phyloP scores from a whole-genome alignment of 2,329 filamentous ascomycete species.

The Chlorencoelia australis region DNA sequence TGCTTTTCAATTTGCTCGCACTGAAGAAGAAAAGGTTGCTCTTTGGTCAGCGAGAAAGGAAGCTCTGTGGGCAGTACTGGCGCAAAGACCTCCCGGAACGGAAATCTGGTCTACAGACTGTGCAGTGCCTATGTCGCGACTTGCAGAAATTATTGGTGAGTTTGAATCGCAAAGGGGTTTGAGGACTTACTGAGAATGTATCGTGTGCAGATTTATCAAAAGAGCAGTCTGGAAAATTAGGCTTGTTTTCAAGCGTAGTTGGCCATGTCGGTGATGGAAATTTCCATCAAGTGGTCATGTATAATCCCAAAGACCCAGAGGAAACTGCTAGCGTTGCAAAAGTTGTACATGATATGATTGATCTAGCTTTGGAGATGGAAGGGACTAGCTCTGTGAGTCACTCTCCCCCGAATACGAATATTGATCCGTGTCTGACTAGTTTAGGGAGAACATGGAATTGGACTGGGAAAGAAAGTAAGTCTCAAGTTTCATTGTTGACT shows the following conservation, averaged over 20 bases:
- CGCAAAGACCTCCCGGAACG: slow-evolving; percentile 52
- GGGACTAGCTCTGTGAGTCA: slow-evolving; percentile 61
- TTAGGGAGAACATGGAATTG: slow-evolving; percentile 70
- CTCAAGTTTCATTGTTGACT: not conserved
- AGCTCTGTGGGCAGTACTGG: slow-evolving; percentile 69
- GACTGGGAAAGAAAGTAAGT: slow-evolving; percentile 73
- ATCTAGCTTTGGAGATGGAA: slow-evolving; percentile 80
- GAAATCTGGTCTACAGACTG: slow-evolving; percentile 72
- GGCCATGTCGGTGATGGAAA: slow-evolving; percentile 89
- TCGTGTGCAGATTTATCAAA: slow-evolving; percentile 54
- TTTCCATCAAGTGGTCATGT: slow-evolving; percentile 87
- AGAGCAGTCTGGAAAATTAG: slow-evolving; percentile 65
- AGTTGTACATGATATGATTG: slow-evolving; percentile 79
- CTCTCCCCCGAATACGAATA: not conserved
- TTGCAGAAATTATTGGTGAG: slow-evolving; percentile 57
- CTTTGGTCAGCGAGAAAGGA: slow-evolving; percentile 76
- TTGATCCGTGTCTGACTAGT: slow-evolving; percentile 5
- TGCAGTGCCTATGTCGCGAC: slow-evolving; percentile 64
- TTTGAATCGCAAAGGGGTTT: not conserved
- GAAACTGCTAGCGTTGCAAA: slow-evolving; percentile 66
- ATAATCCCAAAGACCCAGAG: slow-evolving; percentile 57
- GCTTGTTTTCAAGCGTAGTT: slow-evolving; percentile 73
- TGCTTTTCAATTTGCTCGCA: slow-evolving; percentile 65
- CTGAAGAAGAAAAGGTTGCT: slow-evolving; percentile 57
- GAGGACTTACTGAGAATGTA: not conserved